Conservation (phyloP, 345 rosid species). For the Lepidium sativum region DNA sequence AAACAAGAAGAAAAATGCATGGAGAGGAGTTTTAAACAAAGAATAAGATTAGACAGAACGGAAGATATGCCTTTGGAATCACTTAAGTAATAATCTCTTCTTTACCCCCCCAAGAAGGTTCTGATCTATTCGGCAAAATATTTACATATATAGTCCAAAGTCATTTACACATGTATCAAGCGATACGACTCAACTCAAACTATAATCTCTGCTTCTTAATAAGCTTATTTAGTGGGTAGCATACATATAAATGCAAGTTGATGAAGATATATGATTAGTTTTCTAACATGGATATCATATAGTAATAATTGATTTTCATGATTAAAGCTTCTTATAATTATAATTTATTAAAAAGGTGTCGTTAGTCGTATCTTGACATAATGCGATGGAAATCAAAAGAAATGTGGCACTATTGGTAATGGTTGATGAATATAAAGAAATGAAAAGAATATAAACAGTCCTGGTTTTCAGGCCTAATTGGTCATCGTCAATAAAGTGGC, state of each 20-base stretch:
- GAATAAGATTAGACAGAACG: constrained; percentile 10
- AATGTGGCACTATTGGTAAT: background rate
- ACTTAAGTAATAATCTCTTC: constrained; percentile 29
- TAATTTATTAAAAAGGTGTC: constrained; percentile 1
- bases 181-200: constrained; percentile 9
- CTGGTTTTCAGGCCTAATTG: constrained; percentile 27
- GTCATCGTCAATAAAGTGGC: constrained; percentile 24
- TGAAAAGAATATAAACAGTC: constrained; percentile 29
- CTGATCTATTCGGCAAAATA: constrained; percentile 24
- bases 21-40: constrained; percentile 17
- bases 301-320: background rate
- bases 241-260: constrained; percentile 11
- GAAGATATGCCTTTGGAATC: constrained; percentile 59
- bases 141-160: constrained; percentile 41
- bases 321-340: constrained; percentile 10
- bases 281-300: constrained; percentile 16
- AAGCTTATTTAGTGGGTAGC: constrained; percentile 1
- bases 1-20: constrained; percentile 14
- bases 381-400: constrained; percentile 10
- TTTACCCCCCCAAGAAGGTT: background rate
- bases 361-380: constrained; percentile 14
- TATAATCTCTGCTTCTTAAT: constrained; percentile 1
- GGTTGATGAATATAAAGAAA: constrained; percentile 13
- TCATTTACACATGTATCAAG: background rate
- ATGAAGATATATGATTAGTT: constrained; percentile 17